Percentiles rank a stretch among this genome's conserved stretches.
Conservation (phyloP, 2,329 filamentous ascomycete genomes). For the Colletotrichum aenigma region DNA sequence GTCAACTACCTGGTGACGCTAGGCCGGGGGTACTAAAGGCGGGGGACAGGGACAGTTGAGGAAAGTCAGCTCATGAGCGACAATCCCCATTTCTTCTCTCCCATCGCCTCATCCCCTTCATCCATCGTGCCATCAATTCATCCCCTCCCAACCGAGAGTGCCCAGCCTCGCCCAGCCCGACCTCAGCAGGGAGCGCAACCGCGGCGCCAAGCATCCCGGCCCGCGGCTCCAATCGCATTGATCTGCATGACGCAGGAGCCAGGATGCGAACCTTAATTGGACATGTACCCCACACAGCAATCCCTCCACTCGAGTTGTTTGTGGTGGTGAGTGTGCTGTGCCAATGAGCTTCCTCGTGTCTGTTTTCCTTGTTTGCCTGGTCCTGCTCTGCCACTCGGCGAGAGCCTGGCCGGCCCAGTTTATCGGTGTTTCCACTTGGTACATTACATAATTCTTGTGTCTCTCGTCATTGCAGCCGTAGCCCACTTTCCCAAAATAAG, state of each 20-base stretch:
- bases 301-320: not conserved
- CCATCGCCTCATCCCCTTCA: conserved; percentile 2
- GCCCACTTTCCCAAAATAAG: conserved; percentile 1
- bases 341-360: not conserved
- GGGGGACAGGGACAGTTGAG: not conserved
- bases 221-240: conserved; percentile 13
- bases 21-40: not conserved
- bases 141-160: not conserved
- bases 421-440: not conserved
- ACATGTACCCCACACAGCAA: conserved; percentile 15
- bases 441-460: conserved; percentile 11
- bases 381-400: not conserved
- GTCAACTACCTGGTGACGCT: not conserved
- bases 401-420: not conserved
- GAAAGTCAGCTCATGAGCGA: not conserved
- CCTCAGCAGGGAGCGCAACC: not conserved
- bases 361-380: not conserved
- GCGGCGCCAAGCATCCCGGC: conserved; percentile 14
- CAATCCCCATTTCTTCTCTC: not conserved
- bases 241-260: conserved; percentile 22
- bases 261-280: conserved; percentile 22
- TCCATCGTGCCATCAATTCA: not conserved
- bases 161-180: conserved; percentile 2
- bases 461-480: not conserved
- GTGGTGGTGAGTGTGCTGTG: not conserved